Base-by-base conservation (phyloP, 345 rosid species). In the Sisymbrium altissimum region DNA sequence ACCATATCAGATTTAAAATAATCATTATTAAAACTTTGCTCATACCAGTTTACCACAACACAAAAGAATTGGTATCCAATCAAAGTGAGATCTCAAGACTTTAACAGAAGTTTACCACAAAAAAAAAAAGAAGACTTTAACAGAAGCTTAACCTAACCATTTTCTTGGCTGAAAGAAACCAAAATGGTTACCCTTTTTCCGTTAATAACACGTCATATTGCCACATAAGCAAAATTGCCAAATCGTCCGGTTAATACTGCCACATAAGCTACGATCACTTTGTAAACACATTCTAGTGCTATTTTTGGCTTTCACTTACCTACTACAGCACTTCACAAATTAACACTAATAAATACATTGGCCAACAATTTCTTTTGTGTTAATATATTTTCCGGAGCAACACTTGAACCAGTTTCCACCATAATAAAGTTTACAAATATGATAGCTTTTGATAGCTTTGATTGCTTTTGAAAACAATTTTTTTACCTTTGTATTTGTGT, bases 301-400 rank as follows among this genome's bases (percentile, higher is more conserved):
- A 32, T 43, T 21, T 48, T 30, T 45, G 29, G 36, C 40, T 61
- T 68, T 61, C 68, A 68, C 49, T 75, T 30, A 68, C 74, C 79
- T 7, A 75, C 74, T 41, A 52, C 70, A 60, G 64, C 74, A 75
- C 25, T 69, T 52, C 68, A 57, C 14, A 21, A 23, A 39, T 7
- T 50, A n/a, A 30, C 56, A 58, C 60, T 59, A 66, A 49, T 59
- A 66, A n/a, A 50, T 67, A 49, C 72, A 21, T 50, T 11, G 59
- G 33, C 68, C 41, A 68, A 75, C 73, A 5, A 50, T 19, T 49
- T 40, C n/a, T 59, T 73, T 59, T 32, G 21, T 49, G 46, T 15
- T 67, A 58, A 27, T 46, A 59, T 67, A 74, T 19, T 35, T 43
- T 29, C 36, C 41, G 33, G 68, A 67, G 46, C 53, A 49, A 36